These are phyloP conservation scores for Talaromyces borbonicus DNA, from an alignment of 495 filamentous ascomycete genomes.

Conservation along the genomic window DNA sequence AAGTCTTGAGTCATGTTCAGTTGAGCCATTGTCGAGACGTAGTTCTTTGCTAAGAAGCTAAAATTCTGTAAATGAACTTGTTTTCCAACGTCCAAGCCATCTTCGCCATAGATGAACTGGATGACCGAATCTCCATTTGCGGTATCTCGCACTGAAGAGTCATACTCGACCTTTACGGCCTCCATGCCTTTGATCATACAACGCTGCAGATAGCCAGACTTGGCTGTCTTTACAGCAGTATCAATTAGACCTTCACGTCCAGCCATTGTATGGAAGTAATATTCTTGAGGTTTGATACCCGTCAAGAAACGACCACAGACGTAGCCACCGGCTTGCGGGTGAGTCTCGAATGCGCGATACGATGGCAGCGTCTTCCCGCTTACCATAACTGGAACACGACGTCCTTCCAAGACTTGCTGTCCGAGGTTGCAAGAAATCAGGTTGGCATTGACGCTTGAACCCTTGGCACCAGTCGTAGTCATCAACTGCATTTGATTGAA, in stretches of 20 bases:
- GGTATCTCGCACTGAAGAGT: constrained; percentile 78
- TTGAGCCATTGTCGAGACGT: constrained; percentile 43
- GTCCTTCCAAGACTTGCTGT: constrained; percentile 92
- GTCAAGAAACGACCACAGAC: constrained; percentile 96
- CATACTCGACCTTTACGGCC: constrained; percentile 82
- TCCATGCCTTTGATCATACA: constrained; percentile 99
- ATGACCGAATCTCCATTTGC: constrained; percentile 76
- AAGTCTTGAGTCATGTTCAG: constrained; percentile 43
- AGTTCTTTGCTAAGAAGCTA: constrained; percentile 79
- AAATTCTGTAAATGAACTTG: constrained; percentile 87
- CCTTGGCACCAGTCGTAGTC: constrained; percentile 96
- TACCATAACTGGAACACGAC: constrained; percentile 93
- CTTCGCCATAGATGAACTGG: constrained; percentile 95
- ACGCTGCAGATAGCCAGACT: constrained; percentile 93
- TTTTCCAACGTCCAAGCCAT: constrained; percentile 89
- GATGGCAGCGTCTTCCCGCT: constrained; percentile 94
- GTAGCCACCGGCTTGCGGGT: constrained; percentile 86
- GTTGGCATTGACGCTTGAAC: constrained; percentile 85
- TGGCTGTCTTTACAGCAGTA: constrained; percentile 96
- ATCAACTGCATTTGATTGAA: constrained; percentile 98
- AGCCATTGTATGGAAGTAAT: constrained; percentile 99
- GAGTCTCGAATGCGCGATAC: constrained; percentile 84
- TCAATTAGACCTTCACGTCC: constrained; percentile 98
- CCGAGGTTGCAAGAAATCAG: constrained; percentile 96
- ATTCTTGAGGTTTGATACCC: constrained; percentile 93